Percentiles rank a stretch among this genome's conserved stretches.
Conservation (phyloP, 1,139 yeast species). For the Torulaspora pretoriensis region DNA sequence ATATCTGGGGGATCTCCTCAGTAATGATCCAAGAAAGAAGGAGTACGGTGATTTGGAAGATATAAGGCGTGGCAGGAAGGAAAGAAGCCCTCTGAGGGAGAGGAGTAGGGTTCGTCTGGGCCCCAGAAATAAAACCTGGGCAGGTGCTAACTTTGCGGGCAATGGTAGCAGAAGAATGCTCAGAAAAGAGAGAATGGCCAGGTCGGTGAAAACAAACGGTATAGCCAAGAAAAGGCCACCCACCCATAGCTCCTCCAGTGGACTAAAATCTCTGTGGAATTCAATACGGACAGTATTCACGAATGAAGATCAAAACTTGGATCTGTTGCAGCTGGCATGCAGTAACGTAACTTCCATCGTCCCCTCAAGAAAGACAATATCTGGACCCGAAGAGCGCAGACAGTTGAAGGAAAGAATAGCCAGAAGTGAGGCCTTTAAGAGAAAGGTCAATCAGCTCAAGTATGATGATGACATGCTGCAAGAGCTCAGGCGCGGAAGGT, state of each 20-base stretch:
- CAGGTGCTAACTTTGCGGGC: slow-evolving; percentile 7
- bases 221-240: slow-evolving; percentile 3
- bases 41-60: slow-evolving; percentile 24
- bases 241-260: slow-evolving; percentile 2
- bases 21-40: slow-evolving; percentile 21
- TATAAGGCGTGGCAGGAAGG: slow-evolving; percentile 11
- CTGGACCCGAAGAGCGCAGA: slow-evolving; percentile 13
- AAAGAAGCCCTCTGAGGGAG: slow-evolving; percentile 2
- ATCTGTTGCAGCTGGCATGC: slow-evolving; percentile 20
- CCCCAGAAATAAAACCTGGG: slow-evolving; percentile 2
- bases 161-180: slow-evolving; percentile 7
- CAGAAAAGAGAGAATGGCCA: slow-evolving; percentile 4
- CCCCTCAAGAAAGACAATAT: slow-evolving; percentile 11
- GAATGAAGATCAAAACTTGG: slow-evolving; percentile 22
- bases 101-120: slow-evolving; percentile 8
- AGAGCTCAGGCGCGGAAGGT: slow-evolving; percentile 25
- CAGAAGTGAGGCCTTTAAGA: slow-evolving; percentile 30
- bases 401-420: slow-evolving; percentile 23
- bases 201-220: slow-evolving; percentile 2
- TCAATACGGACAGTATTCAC: slow-evolving; percentile 22
- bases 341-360: slow-evolving; percentile 17
- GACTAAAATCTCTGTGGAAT: slow-evolving; percentile 14
- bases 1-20: slow-evolving; percentile 13
- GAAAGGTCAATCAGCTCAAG: slow-evolving; percentile 27
- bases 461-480: slow-evolving; percentile 29